phyloP scores from a whole-genome alignment of 2,329 filamentous ascomycete genomes.

The Fusarium falciforme region DNA sequence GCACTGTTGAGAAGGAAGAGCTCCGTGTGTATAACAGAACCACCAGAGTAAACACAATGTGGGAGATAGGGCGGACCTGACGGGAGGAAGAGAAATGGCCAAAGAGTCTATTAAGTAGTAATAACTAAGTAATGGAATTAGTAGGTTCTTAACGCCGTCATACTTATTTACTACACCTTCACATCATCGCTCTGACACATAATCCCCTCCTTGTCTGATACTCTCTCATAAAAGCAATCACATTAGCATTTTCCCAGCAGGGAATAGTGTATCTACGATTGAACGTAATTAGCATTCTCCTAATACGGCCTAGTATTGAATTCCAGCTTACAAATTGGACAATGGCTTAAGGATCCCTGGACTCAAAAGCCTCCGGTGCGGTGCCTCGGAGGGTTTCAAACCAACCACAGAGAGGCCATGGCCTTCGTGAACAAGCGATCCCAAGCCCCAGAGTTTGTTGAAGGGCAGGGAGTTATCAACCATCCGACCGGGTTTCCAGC shows the following conservation, averaged over 20 bases:
- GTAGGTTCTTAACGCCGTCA: not conserved
- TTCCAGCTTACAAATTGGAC: not conserved
- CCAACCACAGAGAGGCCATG: not conserved
- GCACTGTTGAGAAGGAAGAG: not conserved
- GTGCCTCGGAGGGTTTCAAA: not conserved
- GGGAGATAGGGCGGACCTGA: not conserved
- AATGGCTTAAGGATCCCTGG: not conserved
- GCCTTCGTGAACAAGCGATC: not conserved
- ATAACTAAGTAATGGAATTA: not conserved
- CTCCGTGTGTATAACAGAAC: not conserved
- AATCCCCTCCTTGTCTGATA: not conserved
- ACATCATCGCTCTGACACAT: not conserved
- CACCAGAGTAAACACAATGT: not conserved
- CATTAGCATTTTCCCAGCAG: not conserved
- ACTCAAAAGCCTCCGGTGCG: not conserved
- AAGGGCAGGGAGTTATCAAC: not conserved
- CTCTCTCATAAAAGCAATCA: not conserved
- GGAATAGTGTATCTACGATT: not conserved
- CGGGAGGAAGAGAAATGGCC: not conserved
- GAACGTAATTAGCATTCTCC: not conserved
- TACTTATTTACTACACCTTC: not conserved
- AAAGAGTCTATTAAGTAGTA: not conserved
- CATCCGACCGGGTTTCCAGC: not conserved
- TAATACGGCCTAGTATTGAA: not conserved
- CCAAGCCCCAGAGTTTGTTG: not conserved